Conservation (phyloP, 306 rosid genomes). For the Prunus fruticosa region DNA sequence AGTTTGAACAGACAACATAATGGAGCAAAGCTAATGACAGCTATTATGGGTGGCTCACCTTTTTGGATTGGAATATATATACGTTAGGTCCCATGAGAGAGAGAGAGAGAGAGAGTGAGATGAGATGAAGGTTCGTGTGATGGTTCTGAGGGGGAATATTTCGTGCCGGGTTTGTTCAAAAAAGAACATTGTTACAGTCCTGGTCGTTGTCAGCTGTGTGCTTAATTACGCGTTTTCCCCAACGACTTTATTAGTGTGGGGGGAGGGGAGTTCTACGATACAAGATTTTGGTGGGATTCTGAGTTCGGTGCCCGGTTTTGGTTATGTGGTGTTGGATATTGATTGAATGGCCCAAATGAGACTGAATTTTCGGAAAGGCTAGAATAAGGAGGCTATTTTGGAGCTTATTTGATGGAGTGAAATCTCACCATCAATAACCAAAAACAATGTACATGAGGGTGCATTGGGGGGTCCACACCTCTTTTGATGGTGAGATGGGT, state of each 20-base stretch:
- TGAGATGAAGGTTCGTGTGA: neutral
- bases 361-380: neutral
- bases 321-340: neutral
- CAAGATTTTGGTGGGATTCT: neutral
- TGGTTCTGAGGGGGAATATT: neutral
- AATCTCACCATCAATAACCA: no score
- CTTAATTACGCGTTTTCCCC: slow-evolving; percentile 27
- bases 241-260: slow-evolving; percentile 1
- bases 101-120: neutral
- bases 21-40: slow-evolving; percentile 25
- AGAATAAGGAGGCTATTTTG: no score
- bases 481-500: no score
- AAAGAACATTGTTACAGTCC: neutral
- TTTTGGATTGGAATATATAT: neutral
- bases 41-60: slow-evolving; percentile 20
- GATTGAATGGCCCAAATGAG: neutral
- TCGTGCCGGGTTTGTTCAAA: neutral
- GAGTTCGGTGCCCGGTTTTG: neutral
- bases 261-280: neutral
- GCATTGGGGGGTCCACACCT: no score
- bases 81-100: neutral
- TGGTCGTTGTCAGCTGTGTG: slow-evolving; percentile 19
- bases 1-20: neutral
- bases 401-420: no score
- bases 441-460: no score